phyloP scores from a whole-genome alignment of 2,329 filamentous ascomycete genomes.

The Blumeria graminis region DNA sequence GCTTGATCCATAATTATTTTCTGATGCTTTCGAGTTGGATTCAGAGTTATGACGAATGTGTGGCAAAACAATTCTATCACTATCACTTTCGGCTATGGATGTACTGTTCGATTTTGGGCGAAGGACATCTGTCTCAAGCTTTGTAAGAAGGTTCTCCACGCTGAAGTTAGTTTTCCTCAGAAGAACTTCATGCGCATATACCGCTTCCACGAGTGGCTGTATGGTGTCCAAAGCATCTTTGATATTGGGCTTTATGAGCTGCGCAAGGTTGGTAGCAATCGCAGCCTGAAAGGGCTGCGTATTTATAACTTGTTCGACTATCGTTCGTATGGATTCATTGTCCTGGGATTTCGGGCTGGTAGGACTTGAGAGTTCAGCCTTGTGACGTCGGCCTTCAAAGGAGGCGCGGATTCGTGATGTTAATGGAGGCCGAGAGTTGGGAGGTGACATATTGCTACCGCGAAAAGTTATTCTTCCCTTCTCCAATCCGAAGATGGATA shows the following conservation, averaged over 20 bases:
- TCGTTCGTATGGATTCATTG: slow-evolving; percentile 9
- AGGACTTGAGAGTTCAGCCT: slow-evolving; percentile 5
- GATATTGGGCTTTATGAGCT: slow-evolving; percentile 13
- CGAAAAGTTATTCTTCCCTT: neutral
- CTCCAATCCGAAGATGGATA: neutral
- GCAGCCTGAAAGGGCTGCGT: slow-evolving; percentile 13
- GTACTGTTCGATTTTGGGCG: neutral
- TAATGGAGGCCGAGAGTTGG: slow-evolving; percentile 13
- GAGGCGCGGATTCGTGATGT: slow-evolving; percentile 12
- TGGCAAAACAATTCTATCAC: neutral
- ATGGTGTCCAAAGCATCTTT: slow-evolving; percentile 14
- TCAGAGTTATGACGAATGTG: neutral
- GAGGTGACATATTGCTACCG: slow-evolving; percentile 4
- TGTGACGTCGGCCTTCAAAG: slow-evolving; percentile 11
- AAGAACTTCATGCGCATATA: slow-evolving; percentile 14
- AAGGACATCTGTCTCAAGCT: neutral
- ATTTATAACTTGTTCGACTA: slow-evolving; percentile 12
- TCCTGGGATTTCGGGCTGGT: slow-evolving; percentile 5
- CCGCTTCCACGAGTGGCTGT: slow-evolving; percentile 14
- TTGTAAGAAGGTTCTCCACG: slow-evolving; percentile 11
- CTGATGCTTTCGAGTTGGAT: neutral
- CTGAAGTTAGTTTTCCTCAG: slow-evolving; percentile 13
- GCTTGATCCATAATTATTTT: neutral
- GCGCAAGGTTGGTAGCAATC: slow-evolving; percentile 13
- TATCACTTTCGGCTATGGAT: neutral